Evolutionary conservation across 768 basidiomycete genomes (phyloP).

Genomic region (Asterophora lycoperdoides): DNA sequence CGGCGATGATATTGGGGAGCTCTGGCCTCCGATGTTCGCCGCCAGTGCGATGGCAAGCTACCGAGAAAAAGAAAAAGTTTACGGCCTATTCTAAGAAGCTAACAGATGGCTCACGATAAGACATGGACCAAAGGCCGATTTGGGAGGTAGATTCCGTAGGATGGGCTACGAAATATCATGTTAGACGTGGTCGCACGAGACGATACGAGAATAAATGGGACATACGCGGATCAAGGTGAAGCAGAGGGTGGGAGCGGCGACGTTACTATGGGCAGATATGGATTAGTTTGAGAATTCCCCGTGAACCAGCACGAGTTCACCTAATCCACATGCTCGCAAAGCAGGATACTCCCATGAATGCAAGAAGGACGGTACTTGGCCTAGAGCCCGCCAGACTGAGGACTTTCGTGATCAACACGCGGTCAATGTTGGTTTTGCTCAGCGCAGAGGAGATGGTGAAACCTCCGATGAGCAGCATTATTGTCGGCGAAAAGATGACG

Average conservation of each 20-base stretch:
- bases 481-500: slow-evolving; percentile 94
- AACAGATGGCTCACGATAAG: slow-evolving; percentile 67
- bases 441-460: slow-evolving; percentile 97
- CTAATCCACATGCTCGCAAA: slow-evolving; percentile 99
- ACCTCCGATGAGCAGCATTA: slow-evolving; percentile 97
- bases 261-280: slow-evolving; percentile 56
- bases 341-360: slow-evolving; percentile 94
- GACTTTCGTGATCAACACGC: slow-evolving; percentile 84
- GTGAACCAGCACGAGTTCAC: slow-evolving; percentile 32
- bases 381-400: slow-evolving; percentile 86
- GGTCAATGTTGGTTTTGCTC: slow-evolving; percentile 93
- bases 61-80: neutral
- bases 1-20: slow-evolving; percentile 95
- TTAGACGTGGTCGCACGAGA: slow-evolving; percentile 1
- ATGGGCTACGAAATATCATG: slow-evolving; percentile 67
- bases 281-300: slow-evolving; percentile 8
- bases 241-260: slow-evolving; percentile 95
- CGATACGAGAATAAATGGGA: slow-evolving; percentile 10
- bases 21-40: slow-evolving; percentile 96
- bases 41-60: slow-evolving; percentile 97
- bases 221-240: slow-evolving; percentile 91
- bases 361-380: slow-evolving; percentile 82
- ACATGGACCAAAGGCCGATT: slow-evolving; percentile 83
- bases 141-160: slow-evolving; percentile 82
- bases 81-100: neutral